phyloP scores from a whole-genome alignment of 139 green algal species.

The Edaphochlamys debaryana region DNA sequence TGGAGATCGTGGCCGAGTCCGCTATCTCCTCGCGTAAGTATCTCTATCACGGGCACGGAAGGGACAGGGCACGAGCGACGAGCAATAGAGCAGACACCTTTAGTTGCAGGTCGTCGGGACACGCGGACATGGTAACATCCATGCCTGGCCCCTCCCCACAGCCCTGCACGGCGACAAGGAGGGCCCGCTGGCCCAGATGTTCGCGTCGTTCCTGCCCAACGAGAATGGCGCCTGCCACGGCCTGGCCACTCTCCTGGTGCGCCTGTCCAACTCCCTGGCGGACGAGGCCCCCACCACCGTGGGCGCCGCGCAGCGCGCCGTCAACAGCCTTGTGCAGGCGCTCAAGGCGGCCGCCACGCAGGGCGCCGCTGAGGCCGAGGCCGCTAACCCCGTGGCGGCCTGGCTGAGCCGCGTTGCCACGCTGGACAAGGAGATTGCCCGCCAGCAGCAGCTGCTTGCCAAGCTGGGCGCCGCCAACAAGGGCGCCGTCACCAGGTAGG shows the following conservation, averaged over 20 bases:
- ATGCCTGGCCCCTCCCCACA: too few species aligned
- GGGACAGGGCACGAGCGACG: too few species aligned
- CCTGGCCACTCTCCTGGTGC: constrained; percentile 31
- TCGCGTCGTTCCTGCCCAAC: constrained; percentile 40
- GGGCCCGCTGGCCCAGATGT: constrained; percentile 29
- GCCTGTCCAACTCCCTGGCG: constrained; percentile 24
- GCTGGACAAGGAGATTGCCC: constrained; percentile 51
- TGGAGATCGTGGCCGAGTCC: constrained; percentile 62
- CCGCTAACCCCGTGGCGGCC: neutral
- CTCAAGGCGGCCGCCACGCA: constrained; percentile 37
- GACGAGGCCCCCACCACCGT: constrained; percentile 36
- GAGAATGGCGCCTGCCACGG: constrained; percentile 4
- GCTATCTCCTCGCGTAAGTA: too few species aligned
- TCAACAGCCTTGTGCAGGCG: constrained; percentile 39
- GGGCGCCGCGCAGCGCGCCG: constrained; percentile 50
- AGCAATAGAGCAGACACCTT: too few species aligned
- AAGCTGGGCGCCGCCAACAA: constrained; percentile 44
- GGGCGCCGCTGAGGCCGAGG: neutral
- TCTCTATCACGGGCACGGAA: too few species aligned
- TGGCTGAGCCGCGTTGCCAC: constrained; percentile 42
- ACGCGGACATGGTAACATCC: too few species aligned
- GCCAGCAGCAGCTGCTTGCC: constrained; percentile 53
- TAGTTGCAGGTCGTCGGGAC: too few species aligned
- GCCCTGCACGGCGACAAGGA: constrained; percentile 35
- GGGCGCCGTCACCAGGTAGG: constrained; percentile 50